Evolutionary conservation across 2,329 filamentous ascomycete species (phyloP).

Genomic region (Pleurostoma richardsiae): DNA sequence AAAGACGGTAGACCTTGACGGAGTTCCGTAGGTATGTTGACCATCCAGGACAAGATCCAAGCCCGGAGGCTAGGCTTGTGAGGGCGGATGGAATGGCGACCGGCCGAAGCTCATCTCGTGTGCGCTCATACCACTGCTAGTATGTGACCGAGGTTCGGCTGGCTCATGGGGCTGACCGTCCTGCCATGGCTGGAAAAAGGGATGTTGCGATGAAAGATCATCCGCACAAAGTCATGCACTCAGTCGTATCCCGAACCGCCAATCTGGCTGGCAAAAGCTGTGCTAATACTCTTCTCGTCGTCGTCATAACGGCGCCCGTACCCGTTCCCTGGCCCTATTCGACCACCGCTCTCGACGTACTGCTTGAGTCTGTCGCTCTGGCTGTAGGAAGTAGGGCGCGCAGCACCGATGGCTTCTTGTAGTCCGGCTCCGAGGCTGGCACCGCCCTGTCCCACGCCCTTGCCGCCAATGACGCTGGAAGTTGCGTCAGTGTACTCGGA

Average conservation of each 20-base stretch:
- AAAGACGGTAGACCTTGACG: too few relatives aligned
- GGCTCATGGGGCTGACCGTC: too few relatives aligned
- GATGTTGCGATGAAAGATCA: neutral
- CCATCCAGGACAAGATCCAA: too few relatives aligned
- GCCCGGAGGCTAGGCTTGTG: too few relatives aligned
- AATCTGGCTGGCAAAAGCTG: constrained; percentile 93
- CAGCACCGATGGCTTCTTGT: constrained; percentile 65
- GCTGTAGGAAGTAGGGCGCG: constrained; percentile 56
- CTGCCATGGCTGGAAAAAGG: too few relatives aligned
- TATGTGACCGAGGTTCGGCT: too few relatives aligned
- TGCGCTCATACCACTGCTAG: too few relatives aligned
- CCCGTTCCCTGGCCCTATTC: constrained; percentile 60
- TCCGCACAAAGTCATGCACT: constrained; percentile 16
- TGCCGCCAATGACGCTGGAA: constrained; percentile 70
- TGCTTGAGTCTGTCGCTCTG: constrained; percentile 90
- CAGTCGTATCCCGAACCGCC: constrained; percentile 55
- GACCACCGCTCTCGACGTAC: constrained; percentile 83
- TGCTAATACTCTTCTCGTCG: constrained; percentile 92
- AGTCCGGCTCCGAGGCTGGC: constrained; percentile 82
- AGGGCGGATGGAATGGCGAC: too few relatives aligned
- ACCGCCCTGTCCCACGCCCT: constrained; percentile 75
- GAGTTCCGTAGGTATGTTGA: too few relatives aligned
- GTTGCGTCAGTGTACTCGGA: constrained; percentile 86
- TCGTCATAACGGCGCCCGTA: constrained; percentile 76
- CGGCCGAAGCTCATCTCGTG: too few relatives aligned